phyloP scores from a whole-genome alignment of 306 rosid species.

The Astragalus membranaceus region DNA sequence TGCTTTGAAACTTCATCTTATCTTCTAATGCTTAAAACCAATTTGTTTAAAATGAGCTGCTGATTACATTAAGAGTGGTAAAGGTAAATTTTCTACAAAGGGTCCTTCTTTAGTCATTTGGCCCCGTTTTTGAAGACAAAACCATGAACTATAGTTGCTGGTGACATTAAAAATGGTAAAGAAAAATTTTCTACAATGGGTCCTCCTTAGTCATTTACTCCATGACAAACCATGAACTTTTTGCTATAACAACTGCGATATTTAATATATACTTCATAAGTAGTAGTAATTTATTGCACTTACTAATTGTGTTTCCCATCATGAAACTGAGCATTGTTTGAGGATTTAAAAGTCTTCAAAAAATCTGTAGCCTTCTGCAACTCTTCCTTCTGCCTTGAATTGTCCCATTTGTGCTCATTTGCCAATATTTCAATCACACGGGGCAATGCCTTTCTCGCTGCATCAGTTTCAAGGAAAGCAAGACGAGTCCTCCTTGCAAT shows the following conservation, averaged over 20 bases:
- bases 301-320: slow-evolving; percentile 80
- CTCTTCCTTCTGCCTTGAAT: slow-evolving; percentile 67
- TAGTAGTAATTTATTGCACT: slow-evolving; percentile 5
- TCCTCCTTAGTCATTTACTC: too few relatives aligned
- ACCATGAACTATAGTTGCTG: background rate
- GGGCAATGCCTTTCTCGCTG: slow-evolving; percentile 80
- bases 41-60: background rate
- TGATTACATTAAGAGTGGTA: too few relatives aligned
- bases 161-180: too few relatives aligned
- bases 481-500: slow-evolving; percentile 94
- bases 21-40: background rate
- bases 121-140: background rate
- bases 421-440: slow-evolving; percentile 84
- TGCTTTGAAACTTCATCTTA: background rate
- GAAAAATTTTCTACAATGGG: too few relatives aligned
- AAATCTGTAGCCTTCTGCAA: slow-evolving; percentile 53
- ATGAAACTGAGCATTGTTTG: slow-evolving; percentile 80
- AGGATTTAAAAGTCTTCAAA: slow-evolving; percentile 80
- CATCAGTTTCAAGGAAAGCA: slow-evolving; percentile 95
- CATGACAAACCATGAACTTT: too few relatives aligned
- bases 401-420: slow-evolving; percentile 79
- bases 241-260: background rate
- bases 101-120: background rate
- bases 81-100: too few relatives aligned
- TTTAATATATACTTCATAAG: background rate